Base-by-base conservation (phyloP, 768 basidiomycete species). In the Asterophora parasitica region DNA sequence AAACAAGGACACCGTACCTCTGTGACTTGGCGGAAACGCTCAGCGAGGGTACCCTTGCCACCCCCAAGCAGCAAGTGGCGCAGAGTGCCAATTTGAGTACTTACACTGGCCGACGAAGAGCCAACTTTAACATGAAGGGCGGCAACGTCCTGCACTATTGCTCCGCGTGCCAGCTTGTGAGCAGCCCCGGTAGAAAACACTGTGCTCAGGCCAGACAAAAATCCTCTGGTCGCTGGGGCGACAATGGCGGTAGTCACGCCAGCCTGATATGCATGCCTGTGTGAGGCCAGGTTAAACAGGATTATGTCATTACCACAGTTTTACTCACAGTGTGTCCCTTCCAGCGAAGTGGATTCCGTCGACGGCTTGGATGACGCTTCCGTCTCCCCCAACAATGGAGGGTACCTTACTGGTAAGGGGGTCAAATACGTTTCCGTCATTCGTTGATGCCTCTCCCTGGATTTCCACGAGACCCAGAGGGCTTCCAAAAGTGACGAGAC, bases 21-120 rank as follows among this genome's bases (percentile, higher is more conserved):
- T 15, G 62, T 61, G n/a, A 79, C 76, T 59, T 71, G 63, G 35
- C 67, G 58, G 52, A 82, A 77, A 60, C 71, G 73, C 26, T 67
- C 44, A 0, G 70, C 74, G 4, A 73, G 56, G n/a, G 58, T 66
- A 33, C 68, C 72, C 38, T 65, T 57, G 2, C 58, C 55, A 12
- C 72, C 68, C 16, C 65, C 70, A 7, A 82, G 66, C 11, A 95
- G 69, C 26, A 92, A 67, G 8, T 75, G 69, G 1, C 92, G 77
- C 41, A 96, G 68, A 12, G 80, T 71, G 7, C 84, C 84, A 53
- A 95, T 82, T 56, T 92, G 82, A 26, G 83, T 86, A 65, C 91
- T 91, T 32, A 90, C 73, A 49, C 88, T 86, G 0, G 73, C 53
- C 62, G 69, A 57, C 28, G 72, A 52, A 23, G 66, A 66, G 57